Evolutionary conservation across 164 flowering plant species (phyloP).

Genomic region (Brasenia schreberi): DNA sequence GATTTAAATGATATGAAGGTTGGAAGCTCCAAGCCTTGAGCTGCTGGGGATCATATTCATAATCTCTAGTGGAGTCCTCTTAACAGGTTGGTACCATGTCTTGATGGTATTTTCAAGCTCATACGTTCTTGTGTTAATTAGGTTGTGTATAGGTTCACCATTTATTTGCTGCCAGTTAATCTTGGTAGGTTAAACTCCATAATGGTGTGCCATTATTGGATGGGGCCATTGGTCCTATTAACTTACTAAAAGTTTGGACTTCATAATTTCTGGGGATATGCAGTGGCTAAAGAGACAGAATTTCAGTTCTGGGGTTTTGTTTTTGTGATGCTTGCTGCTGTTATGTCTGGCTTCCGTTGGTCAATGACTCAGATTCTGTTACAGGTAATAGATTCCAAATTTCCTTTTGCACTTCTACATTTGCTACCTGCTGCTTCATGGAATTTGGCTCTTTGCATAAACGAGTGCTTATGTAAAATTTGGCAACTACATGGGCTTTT

Average conservation of each 20-base stretch:
- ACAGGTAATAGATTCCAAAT: slow-evolving; percentile 37
- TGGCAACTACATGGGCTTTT: no score
- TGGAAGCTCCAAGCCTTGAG: slow-evolving; percentile 90
- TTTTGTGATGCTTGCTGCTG: slow-evolving; percentile 96
- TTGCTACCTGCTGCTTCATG: neutral
- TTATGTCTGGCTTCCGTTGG: slow-evolving; percentile 99
- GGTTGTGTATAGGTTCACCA: no score
- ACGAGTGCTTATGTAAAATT: no score
- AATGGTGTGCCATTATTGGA: no score
- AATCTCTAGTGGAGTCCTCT: slow-evolving; percentile 68
- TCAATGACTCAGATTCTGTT: slow-evolving; percentile 97
- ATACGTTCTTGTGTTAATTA: neutral
- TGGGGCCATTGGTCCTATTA: no score
- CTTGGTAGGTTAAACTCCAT: no score
- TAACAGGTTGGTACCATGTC: slow-evolving; percentile 45
- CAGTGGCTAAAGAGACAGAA: slow-evolving; percentile 96
- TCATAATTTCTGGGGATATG: neutral
- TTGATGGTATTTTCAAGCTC: neutral
- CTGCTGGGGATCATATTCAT: slow-evolving; percentile 79
- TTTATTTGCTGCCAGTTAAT: no score
- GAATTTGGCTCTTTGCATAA: no score
- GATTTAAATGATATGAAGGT: slow-evolving; percentile 24
- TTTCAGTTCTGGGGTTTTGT: slow-evolving; percentile 94
- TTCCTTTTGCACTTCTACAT: neutral
- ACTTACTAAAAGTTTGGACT: no score